Conservation (phyloP, 1,139 yeast genomes). For the Pichia sp. region DNA sequence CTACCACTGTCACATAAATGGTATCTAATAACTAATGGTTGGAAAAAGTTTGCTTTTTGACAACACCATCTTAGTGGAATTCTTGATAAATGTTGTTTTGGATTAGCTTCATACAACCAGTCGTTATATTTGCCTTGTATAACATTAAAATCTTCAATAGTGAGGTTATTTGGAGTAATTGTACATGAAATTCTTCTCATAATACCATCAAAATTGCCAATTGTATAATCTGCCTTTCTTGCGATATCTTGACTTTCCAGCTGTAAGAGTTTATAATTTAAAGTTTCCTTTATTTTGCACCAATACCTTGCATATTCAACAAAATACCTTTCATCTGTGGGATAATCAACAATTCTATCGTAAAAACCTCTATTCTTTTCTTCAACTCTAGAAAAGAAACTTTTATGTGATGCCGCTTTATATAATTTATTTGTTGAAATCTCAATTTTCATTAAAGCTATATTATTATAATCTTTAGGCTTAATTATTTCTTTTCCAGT, state of each 20-base stretch:
- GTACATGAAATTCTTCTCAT: neutral
- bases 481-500: neutral
- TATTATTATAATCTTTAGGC: neutral
- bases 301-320: neutral
- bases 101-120: constrained; percentile 10
- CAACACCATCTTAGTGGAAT: constrained; percentile 19
- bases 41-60: constrained; percentile 20
- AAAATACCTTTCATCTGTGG: neutral
- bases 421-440: neutral
- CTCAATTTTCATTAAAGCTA: constrained; percentile 1
- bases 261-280: neutral
- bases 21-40: constrained; percentile 23
- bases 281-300: neutral
- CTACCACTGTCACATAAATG: constrained; percentile 12
- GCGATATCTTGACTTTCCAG: neutral
- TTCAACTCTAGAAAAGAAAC: neutral
- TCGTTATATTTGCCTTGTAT: neutral
- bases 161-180: constrained; percentile 5
- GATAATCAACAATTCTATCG: neutral
- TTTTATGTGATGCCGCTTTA: neutral
- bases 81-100: neutral
- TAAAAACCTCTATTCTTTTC: neutral
- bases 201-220: neutral
- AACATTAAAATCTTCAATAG: neutral
- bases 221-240: neutral